Percentiles rank a stretch among this genome's conserved stretches.
Evolutionary conservation across 768 basidiomycete genomes (phyloP).

Genomic region (Psilocybe azurescens): DNA sequence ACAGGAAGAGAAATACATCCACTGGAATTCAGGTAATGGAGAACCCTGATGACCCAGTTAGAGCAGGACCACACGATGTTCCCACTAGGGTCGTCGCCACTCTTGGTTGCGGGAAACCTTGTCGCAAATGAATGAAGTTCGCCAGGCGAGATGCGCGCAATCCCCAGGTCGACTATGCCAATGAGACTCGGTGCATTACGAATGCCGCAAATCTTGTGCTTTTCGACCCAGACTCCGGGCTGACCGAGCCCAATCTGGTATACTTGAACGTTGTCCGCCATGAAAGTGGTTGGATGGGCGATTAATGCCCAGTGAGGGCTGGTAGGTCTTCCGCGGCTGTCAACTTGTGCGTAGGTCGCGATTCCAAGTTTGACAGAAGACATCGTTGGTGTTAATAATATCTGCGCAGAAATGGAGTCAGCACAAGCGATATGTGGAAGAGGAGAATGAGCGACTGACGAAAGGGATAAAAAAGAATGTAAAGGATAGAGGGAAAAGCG

Average conservation of each 20-base stretch:
- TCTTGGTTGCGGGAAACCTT: background rate
- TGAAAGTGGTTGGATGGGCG: constrained; percentile 4
- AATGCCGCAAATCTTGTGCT: background rate
- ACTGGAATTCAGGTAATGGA: constrained; percentile 1
- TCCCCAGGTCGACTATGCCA: constrained; percentile 9
- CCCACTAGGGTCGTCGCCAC: constrained; percentile 10
- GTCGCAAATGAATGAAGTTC: background rate
- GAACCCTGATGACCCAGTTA: constrained; percentile 12
- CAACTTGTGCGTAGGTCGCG: constrained; percentile 8
- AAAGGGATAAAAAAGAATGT: too few relatives aligned
- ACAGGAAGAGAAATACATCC: background rate
- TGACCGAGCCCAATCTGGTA: background rate
- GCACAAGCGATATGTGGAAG: too few relatives aligned
- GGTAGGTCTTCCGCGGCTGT: background rate
- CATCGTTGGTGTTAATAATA: background rate
- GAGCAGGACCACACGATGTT: constrained; percentile 6
- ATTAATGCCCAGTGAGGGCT: constrained; percentile 16
- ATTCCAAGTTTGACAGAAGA: constrained; percentile 10
- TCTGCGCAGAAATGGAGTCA: too few relatives aligned
- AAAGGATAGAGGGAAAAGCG: background rate
- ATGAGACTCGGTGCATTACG: background rate
- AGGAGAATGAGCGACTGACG: too few relatives aligned
- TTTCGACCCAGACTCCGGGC: too few relatives aligned
- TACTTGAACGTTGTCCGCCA: background rate
- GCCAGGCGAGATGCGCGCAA: background rate